Evolutionary conservation across 306 rosid species (phyloP).

Genomic region (Mimosa bimucronata): DNA sequence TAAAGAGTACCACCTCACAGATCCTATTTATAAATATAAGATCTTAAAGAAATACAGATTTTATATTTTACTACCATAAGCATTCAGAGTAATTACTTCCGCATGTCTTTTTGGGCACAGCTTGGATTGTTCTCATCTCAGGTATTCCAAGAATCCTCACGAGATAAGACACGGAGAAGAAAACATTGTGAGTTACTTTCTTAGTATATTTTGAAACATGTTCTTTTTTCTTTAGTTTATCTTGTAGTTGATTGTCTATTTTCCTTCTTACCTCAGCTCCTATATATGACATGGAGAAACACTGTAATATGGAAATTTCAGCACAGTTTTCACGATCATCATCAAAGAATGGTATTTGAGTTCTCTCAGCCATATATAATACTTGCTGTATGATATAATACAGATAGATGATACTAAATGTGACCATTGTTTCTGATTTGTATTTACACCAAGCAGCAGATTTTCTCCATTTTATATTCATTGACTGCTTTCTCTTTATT

Average conservation of each 20-base stretch:
- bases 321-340: constrained; percentile 78
- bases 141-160: constrained; percentile 89
- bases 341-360: constrained; percentile 73
- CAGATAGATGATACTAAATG: background rate
- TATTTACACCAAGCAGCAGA: background rate
- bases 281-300: constrained; percentile 83
- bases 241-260: constrained; percentile 39
- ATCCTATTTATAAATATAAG: constrained; percentile 3
- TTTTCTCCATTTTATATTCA: constrained; percentile 12
- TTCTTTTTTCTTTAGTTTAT: background rate
- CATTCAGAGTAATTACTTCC: constrained; percentile 45
- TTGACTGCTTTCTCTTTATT: constrained; percentile 12
- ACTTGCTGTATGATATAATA: constrained; percentile 30
- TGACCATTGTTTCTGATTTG: constrained; percentile 16
- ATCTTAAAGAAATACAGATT: constrained; percentile 5
- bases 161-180: constrained; percentile 73
- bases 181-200: constrained; percentile 65
- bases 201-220: constrained; percentile 33
- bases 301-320: constrained; percentile 86
- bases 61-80: background rate
- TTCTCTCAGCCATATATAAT: constrained; percentile 45
- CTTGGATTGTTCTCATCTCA: constrained; percentile 98
- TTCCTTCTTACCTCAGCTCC: constrained; percentile 60
- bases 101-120: constrained; percentile 60
- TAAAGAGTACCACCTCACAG: constrained; percentile 10